phyloP scores from a whole-genome alignment of 116 monocot genomes.

The Zostera marina region DNA sequence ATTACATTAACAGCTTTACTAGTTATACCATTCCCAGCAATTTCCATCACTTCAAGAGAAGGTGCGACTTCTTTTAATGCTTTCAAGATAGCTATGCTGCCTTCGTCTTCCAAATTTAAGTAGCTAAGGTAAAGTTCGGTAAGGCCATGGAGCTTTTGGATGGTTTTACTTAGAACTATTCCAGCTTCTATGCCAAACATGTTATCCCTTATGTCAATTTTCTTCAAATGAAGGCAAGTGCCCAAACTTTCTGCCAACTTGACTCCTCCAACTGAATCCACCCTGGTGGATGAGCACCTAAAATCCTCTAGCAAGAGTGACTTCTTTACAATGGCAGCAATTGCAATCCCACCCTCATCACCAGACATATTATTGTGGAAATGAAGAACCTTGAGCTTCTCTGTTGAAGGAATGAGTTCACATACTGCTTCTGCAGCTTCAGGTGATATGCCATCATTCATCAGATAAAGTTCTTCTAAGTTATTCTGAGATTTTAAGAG shows the following conservation, averaged over 20 bases:
- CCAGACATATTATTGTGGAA: conserved; percentile 93
- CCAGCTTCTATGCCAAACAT: conserved; percentile 69
- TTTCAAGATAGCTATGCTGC: conserved; percentile 29
- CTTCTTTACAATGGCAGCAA: conserved; percentile 41
- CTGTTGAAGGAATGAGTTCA: conserved; percentile 57
- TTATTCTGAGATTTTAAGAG: conserved; percentile 47
- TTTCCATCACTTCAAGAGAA: conserved; percentile 43
- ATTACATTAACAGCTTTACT: conserved; percentile 12
- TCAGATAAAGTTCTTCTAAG: conserved; percentile 66
- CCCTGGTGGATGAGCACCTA: conserved; percentile 67
- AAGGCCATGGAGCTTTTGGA: conserved; percentile 25
- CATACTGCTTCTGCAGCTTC: conserved; percentile 67
- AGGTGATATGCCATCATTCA: conserved; percentile 77
- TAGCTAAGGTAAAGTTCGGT: conserved; percentile 59
- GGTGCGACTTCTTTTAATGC: conserved; percentile 28
- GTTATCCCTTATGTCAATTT: conserved; percentile 66
- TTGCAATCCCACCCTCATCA: conserved; percentile 59
- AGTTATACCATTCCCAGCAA: conserved; percentile 57
- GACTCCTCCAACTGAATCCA: conserved; percentile 51
- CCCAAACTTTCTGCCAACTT: conserved; percentile 38
- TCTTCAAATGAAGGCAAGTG: conserved; percentile 32
- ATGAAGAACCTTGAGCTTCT: conserved; percentile 54
- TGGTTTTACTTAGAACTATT: conserved; percentile 28
- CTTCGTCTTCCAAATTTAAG: conserved; percentile 67
- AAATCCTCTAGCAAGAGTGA: conserved; percentile 57